Evolutionary conservation across 306 rosid species (phyloP), one percentile per base, ranked within the genome.

Genomic region (Pyrus betulifolia): DNA sequence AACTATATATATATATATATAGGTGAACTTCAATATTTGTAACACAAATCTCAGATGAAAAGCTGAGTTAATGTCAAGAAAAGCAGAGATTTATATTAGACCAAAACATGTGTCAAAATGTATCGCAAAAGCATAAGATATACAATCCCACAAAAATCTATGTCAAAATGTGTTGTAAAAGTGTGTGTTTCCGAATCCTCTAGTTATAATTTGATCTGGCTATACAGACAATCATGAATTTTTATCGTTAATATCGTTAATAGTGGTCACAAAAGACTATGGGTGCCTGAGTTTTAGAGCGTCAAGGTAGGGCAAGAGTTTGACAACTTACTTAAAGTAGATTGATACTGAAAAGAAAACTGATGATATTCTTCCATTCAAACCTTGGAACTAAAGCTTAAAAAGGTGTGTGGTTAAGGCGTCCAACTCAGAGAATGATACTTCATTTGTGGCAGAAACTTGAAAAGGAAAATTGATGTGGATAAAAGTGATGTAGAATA

Each of bases 401-500:
- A 57, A 70, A 64, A 57, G 68, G 63, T 61, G 45, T 25, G 51
- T 81, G 13, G 85, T 75, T 81, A 68, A 10, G 42, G 49, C 27
- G 81, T 81, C 81, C 7, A 49, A 45, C 75, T 81, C 81, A 74
- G 46, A 58, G 7, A 66, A 46, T 46, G 19, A 49, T 21, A 35
- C 70, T 42, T 42, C 45, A 42, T n/a, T 49, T n/a, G 14, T 3
- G 18, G 33, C 27, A 9, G 54, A 22, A 78, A 79, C 63, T 63
- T 77, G 35, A 31, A 45, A 80, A 46, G 19, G 81, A 67, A 30
- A 74, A 71, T 18, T 25, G 6, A 27, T 54, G 19, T 4, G 22
- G 59, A 54, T 19, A 19, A 54, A 15, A 54, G 23, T 19, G 23
- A 54, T 54, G 10, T 6, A 5, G 19, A 58, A 10, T 4, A 4